These are phyloP conservation scores for Tagetes patula DNA, from an alignment of 129 eudicot species.

Conservation along the genomic window DNA sequence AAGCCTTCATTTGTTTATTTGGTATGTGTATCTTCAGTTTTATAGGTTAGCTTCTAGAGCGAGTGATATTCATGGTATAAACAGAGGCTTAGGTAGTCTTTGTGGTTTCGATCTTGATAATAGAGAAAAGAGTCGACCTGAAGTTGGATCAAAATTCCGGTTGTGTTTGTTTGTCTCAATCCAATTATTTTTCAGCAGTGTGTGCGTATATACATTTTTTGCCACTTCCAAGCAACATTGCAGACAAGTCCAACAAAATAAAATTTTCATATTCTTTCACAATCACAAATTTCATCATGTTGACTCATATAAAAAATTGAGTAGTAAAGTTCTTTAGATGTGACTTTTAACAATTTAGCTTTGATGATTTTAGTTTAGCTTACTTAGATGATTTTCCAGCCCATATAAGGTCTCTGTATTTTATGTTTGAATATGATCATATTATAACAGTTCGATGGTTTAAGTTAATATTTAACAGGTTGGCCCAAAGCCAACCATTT, in stretches of 20 bases:
- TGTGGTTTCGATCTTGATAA: too few species aligned
- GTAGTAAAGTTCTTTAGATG: slow-evolving; percentile 5
- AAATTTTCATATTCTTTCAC: not conserved
- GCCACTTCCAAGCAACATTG: not conserved
- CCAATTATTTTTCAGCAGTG: not conserved
- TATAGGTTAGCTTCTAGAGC: too few species aligned
- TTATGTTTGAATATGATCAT: not conserved
- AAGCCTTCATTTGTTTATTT: too few species aligned
- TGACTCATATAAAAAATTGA: not conserved
- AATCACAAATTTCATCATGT: not conserved
- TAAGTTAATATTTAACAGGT: not conserved
- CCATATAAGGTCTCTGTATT: not conserved
- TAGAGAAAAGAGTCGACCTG: too few species aligned
- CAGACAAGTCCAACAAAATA: not conserved
- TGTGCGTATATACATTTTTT: not conserved
- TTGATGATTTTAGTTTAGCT: not conserved
- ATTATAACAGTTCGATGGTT: not conserved
- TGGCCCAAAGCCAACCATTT: not conserved
- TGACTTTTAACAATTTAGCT: not conserved
- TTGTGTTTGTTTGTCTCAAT: too few species aligned
- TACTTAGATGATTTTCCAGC: not conserved
- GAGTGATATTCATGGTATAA: too few species aligned
- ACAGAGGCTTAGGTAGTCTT: too few species aligned
- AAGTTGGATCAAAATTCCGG: too few species aligned
- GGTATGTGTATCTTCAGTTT: too few species aligned